Evolutionary conservation across 352 stramenopile species (phyloP).

Genomic region (Globisporangium uncinulatum): DNA sequence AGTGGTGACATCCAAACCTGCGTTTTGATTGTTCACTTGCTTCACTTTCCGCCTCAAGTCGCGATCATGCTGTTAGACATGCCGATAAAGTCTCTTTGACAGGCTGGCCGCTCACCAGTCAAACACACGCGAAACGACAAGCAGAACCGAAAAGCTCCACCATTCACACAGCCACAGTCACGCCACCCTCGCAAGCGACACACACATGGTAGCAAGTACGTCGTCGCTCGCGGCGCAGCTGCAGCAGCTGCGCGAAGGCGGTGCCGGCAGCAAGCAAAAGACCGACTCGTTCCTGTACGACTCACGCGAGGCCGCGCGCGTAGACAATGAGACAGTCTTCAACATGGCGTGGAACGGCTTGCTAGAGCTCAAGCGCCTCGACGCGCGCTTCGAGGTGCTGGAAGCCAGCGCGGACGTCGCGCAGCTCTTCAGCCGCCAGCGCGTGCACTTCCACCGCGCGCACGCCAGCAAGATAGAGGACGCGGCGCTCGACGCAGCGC

Average conservation of each 20-base stretch:
- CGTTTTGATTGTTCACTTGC: neutral
- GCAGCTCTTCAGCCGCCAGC: slow-evolving; percentile 63
- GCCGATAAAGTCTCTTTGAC: neutral
- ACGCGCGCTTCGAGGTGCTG: slow-evolving; percentile 65
- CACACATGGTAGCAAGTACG: slow-evolving; percentile 18
- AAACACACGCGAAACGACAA: slow-evolving; percentile 10
- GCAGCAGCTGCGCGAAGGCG: slow-evolving; percentile 71
- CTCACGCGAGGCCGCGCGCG: slow-evolving; percentile 63
- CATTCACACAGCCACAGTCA: neutral
- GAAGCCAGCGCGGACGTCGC: slow-evolving; percentile 41
- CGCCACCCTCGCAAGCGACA: neutral
- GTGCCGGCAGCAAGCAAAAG: slow-evolving; percentile 75
- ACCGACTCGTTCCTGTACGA: slow-evolving; percentile 85
- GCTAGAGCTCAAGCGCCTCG: slow-evolving; percentile 72
- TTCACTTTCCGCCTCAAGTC: neutral
- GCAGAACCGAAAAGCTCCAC: slow-evolving; percentile 8
- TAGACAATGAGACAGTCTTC: slow-evolving; percentile 83
- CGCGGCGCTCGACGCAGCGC: slow-evolving; percentile 52
- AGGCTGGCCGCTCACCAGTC: slow-evolving; percentile 2
- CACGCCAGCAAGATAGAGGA: slow-evolving; percentile 57
- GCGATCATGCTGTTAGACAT: too few species aligned
- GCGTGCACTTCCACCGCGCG: slow-evolving; percentile 78
- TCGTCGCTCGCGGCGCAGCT: slow-evolving; percentile 61
- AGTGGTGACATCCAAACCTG: neutral
- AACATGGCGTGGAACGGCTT: slow-evolving; percentile 82